A percentile compares a stretch with the other conserved stretches of the same genome.
Evolutionary conservation across 352 stramenopile genomes (phyloP).

Genomic region (Phytophthora pseudosyringae): DNA sequence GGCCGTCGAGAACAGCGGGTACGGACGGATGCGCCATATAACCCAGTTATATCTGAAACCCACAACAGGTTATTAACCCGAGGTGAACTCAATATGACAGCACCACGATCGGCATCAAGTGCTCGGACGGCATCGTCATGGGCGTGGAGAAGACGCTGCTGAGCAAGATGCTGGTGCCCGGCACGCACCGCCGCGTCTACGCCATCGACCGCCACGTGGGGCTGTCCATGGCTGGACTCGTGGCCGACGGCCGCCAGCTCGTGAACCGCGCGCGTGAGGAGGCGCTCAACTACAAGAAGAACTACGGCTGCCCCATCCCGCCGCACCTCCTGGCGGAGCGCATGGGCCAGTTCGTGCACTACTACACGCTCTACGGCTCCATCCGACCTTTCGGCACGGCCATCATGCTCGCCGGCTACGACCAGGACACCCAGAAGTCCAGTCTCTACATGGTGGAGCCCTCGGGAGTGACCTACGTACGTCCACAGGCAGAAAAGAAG

Average conservation of each 20-base stretch:
- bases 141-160: slow-evolving; percentile 96
- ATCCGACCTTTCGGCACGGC: slow-evolving; percentile 97
- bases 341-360: slow-evolving; percentile 98
- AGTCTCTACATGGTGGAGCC: slow-evolving; percentile 94
- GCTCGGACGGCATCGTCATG: slow-evolving; percentile 97
- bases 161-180: slow-evolving; percentile 93
- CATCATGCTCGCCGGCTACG: slow-evolving; percentile 96
- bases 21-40: slow-evolving; percentile 8
- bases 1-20: slow-evolving; percentile 97
- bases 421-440: slow-evolving; percentile 91
- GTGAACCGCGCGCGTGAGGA: slow-evolving; percentile 96
- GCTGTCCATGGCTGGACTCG: slow-evolving; percentile 95
- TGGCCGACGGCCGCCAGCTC: slow-evolving; percentile 96
- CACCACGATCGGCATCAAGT: slow-evolving; percentile 98
- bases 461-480: slow-evolving; percentile 91
- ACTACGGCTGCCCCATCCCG: slow-evolving; percentile 94
- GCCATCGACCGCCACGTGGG: slow-evolving; percentile 93
- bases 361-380: slow-evolving; percentile 98
- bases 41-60: background rate
- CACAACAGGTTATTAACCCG: background rate
- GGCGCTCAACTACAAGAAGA: slow-evolving; percentile 95
- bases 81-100: slow-evolving; percentile 38
- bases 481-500: slow-evolving; percentile 13
- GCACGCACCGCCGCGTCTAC: slow-evolving; percentile 89
- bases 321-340: slow-evolving; percentile 94